phyloP scores from a whole-genome alignment of 257 asterid species.

The Penstemon eatonii region DNA sequence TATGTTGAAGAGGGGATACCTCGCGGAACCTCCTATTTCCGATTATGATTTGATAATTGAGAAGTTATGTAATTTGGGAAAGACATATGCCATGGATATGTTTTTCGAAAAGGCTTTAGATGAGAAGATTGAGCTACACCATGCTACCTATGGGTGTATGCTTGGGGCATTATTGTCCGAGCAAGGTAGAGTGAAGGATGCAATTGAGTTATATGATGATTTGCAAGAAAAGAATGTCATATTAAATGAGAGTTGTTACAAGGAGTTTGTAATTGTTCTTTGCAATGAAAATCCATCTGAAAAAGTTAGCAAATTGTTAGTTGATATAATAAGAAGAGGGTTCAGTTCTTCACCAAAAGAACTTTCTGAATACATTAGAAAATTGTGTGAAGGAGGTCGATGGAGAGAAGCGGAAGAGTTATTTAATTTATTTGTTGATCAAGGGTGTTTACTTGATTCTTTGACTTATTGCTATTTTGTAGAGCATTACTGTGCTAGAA shows the following conservation, averaged over 20 bases:
- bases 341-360: constrained; percentile 34
- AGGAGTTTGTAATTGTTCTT: constrained; percentile 47
- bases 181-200: constrained; percentile 51
- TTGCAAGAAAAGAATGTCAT: constrained; percentile 37
- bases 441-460: constrained; percentile 53
- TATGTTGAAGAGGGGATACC: constrained; percentile 51
- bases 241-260: constrained; percentile 40
- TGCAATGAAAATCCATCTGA: constrained; percentile 58
- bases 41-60: constrained; percentile 50
- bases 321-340: constrained; percentile 46
- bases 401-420: constrained; percentile 75
- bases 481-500: constrained; percentile 49
- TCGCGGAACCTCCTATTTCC: constrained; percentile 20
- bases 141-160: constrained; percentile 52
- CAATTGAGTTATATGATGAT: constrained; percentile 39
- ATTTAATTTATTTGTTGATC: constrained; percentile 34
- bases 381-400: constrained; percentile 41
- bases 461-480: constrained; percentile 54
- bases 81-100: constrained; percentile 55
- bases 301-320: constrained; percentile 46
- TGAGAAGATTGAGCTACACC: constrained; percentile 41
- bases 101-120: constrained; percentile 45
- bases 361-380: constrained; percentile 42
- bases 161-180: constrained; percentile 52
- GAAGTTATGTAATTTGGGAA: constrained; percentile 51